Percentiles rank a stretch among this genome's conserved stretches.
phyloP scores from a whole-genome alignment of 768 basidiomycete genomes.

The Porphyrellus cyaneotinctus region DNA sequence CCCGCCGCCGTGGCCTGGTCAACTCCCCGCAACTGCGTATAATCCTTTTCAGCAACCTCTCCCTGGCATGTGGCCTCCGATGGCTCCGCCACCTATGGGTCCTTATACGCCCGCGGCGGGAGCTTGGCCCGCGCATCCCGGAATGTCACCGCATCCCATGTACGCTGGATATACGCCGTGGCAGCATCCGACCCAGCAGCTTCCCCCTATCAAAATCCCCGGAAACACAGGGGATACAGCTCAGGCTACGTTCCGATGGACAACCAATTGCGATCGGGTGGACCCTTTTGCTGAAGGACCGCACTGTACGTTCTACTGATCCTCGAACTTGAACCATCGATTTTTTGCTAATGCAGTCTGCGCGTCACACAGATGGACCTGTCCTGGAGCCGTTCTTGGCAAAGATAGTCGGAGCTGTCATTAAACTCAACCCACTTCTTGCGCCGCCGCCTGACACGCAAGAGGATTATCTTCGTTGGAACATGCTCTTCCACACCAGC shows the following conservation, averaged over 20 bases:
- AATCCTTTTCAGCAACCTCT: slow-evolving; percentile 32
- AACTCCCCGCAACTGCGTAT: slow-evolving; percentile 22
- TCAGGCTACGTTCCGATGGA: slow-evolving; percentile 29
- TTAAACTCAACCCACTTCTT: slow-evolving; percentile 62
- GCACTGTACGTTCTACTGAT: slow-evolving; percentile 34
- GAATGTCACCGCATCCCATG: slow-evolving; percentile 21
- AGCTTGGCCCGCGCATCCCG: slow-evolving; percentile 25
- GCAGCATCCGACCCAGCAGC: slow-evolving; percentile 27
- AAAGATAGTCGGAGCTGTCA: slow-evolving; percentile 42
- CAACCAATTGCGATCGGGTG: slow-evolving; percentile 31
- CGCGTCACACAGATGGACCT: slow-evolving; percentile 51
- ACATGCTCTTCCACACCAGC: slow-evolving; percentile 64
- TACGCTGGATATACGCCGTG: slow-evolving; percentile 26
- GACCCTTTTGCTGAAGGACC: slow-evolving; percentile 38
- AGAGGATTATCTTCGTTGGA: slow-evolving; percentile 62
- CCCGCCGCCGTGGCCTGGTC: slow-evolving; percentile 19
- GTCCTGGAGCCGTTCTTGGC: slow-evolving; percentile 61
- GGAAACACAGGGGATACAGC: slow-evolving; percentile 22
- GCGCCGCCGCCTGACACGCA: slow-evolving; percentile 40
- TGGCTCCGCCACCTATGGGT: slow-evolving; percentile 13
- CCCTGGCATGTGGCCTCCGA: slow-evolving; percentile 22
- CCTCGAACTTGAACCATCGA: no score
- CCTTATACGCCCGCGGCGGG: slow-evolving; percentile 24
- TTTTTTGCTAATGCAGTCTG: slow-evolving; percentile 12
- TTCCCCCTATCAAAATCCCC: slow-evolving; percentile 20